phyloP scores from a whole-genome alignment of 495 filamentous ascomycete species.

The Hypomontagnella monticulosa region DNA sequence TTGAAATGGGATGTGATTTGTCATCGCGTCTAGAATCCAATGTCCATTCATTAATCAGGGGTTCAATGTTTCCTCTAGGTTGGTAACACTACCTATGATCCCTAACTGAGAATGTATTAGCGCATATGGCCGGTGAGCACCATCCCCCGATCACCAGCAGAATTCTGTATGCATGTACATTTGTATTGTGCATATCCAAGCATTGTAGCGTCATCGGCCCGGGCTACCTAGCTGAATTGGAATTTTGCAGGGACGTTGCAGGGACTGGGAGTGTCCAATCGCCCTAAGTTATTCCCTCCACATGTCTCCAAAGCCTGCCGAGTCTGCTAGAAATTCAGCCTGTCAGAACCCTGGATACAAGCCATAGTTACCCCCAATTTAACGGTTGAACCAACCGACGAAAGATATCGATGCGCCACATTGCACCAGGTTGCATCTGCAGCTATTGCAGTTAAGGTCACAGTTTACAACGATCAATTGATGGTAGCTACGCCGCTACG shows the following conservation, averaged over 20 bases:
- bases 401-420: too few relatives aligned
- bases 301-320: slow-evolving; percentile 3
- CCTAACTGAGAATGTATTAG: not conserved
- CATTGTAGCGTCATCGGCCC: slow-evolving; percentile 27
- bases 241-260: slow-evolving; percentile 11
- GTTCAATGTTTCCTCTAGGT: not conserved
- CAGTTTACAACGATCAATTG: too few relatives aligned
- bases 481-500: too few relatives aligned
- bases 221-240: slow-evolving; percentile 4
- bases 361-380: not conserved
- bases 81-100: slow-evolving; percentile 1
- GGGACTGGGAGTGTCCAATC: slow-evolving; percentile 12
- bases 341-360: not conserved
- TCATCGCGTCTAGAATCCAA: slow-evolving; percentile 15
- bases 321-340: not conserved
- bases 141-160: not conserved
- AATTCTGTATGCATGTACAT: too few relatives aligned
- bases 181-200: slow-evolving; percentile 1
- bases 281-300: slow-evolving; percentile 17
- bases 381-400: not conserved
- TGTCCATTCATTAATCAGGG: slow-evolving; percentile 26
- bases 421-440: too few relatives aligned
- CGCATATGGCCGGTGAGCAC: slow-evolving; percentile 1
- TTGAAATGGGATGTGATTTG: slow-evolving; percentile 17
- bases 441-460: too few relatives aligned